These are phyloP conservation scores for Calonectria hongkongensis DNA, from an alignment of 2,329 filamentous ascomycete genomes.

Conservation along the genomic window DNA sequence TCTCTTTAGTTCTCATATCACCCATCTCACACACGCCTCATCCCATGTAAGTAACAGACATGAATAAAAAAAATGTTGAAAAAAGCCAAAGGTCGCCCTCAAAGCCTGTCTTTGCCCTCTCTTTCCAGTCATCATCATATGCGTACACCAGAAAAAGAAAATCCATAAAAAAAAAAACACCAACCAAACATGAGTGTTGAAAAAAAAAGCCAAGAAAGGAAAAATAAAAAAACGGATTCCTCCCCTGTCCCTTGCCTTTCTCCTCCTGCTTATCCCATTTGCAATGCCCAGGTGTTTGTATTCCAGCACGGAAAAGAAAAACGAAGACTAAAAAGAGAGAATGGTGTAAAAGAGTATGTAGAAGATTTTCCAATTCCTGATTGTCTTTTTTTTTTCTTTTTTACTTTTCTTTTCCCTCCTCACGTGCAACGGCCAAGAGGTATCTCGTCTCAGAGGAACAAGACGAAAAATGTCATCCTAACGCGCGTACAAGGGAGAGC, in stretches of 20 bases:
- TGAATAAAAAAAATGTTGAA: constrained; percentile 15
- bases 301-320: constrained; percentile 36
- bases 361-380: constrained; percentile 36
- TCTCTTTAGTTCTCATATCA: constrained; percentile 27
- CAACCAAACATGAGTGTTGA: constrained; percentile 7
- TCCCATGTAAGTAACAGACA: constrained; percentile 30
- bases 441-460: constrained; percentile 43
- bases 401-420: neutral
- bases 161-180: neutral
- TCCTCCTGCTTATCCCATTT: constrained; percentile 22
- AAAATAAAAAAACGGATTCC: constrained; percentile 10
- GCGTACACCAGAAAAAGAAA: constrained; percentile 40
- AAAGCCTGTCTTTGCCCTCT: constrained; percentile 42
- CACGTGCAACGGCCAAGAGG: neutral
- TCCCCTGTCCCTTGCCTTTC: constrained; percentile 23
- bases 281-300: constrained; percentile 28
- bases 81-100: constrained; percentile 44
- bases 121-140: constrained; percentile 45
- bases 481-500: constrained; percentile 51
- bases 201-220: constrained; percentile 1
- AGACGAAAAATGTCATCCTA: constrained; percentile 40
- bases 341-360: neutral
- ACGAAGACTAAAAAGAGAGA: neutral
- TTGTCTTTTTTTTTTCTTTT: constrained; percentile 13
- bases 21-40: constrained; percentile 20